Evolutionary conservation across 495 filamentous ascomycete species (phyloP).

Genomic region (Trichoderma reesei): DNA sequence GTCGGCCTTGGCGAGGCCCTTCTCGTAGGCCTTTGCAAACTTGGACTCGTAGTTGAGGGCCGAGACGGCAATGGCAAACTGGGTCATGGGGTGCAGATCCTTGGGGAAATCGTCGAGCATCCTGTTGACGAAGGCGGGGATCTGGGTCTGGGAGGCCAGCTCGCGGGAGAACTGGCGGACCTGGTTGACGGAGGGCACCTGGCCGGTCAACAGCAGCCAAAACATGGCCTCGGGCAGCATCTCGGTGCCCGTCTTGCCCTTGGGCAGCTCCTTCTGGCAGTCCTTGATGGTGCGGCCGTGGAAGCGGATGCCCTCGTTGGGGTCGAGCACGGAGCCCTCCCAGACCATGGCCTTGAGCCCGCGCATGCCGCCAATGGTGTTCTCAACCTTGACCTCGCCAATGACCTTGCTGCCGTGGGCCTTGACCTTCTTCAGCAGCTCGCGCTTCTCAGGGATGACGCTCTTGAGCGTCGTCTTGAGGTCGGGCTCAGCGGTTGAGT

Average conservation of each 20-base stretch:
- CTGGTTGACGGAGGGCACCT: conserved; percentile 75
- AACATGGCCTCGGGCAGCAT: conserved; percentile 99
- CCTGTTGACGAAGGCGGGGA: conserved; percentile 77
- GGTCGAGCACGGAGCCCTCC: conserved; percentile 95
- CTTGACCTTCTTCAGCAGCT: conserved; percentile 86
- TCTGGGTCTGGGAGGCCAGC: conserved; percentile 71
- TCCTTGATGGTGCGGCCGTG: conserved; percentile 97
- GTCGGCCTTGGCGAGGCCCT: conserved; percentile 81
- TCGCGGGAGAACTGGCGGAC: conserved; percentile 73
- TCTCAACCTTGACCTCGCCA: conserved; percentile 89
- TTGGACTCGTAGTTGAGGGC: conserved; percentile 84
- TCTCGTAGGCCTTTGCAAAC: conserved; percentile 87
- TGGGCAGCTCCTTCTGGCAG: conserved; percentile 87
- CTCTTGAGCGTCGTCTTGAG: conserved; percentile 77
- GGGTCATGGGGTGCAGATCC: conserved; percentile 94
- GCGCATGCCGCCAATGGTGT: conserved; percentile 92
- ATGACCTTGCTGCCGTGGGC: conserved; percentile 70
- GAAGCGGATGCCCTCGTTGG: conserved; percentile 96
- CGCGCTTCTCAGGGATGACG: conserved; percentile 82
- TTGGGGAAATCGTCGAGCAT: conserved; percentile 85
- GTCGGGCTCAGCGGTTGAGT: conserved; percentile 70
- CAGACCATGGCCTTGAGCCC: conserved; percentile 96
- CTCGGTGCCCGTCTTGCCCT: conserved; percentile 87
- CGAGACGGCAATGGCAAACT: conserved; percentile 88
- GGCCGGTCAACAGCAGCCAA: conserved; percentile 92